Evolutionary conservation across 176 grass and related monocot genomes (phyloP), one percentile per base, ranked within the genome.

Genomic region (Poa pratensis): DNA sequence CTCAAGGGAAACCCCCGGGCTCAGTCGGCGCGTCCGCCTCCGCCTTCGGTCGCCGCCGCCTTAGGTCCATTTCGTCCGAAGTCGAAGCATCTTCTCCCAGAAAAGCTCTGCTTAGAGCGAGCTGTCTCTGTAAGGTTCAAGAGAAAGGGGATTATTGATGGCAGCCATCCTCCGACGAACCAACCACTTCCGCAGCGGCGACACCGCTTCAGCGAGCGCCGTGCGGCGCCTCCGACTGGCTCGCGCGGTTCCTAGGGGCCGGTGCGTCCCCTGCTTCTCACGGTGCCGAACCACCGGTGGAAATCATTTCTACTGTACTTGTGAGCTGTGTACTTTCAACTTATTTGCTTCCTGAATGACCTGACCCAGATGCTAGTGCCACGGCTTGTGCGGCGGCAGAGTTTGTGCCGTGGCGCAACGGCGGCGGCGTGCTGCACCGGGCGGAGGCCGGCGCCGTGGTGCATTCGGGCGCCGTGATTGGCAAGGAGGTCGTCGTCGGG

Each of bases 351-450:
- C n/a, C n/a, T n/a, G n/a, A n/a, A n/a, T n/a, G n/a, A n/a, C n/a
- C n/a, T 16, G 42, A 15, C 1, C 5, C 69, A 86, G 88, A 81
- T 69, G 7, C 71, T 3, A 60, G n/a, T n/a, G n/a, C n/a, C n/a
- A n/a, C n/a, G n/a, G n/a, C n/a, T n/a, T n/a, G n/a, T n/a, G n/a
- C n/a, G n/a, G n/a, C n/a, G n/a, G n/a, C n/a, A 22, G 71, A 86
- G 62, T 94, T 92, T 45, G 2, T 77, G 3, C 50, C 65, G 11
- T 94, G 92, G 90, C 85, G 83, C 5, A 94, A 94, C 16, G 92
- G 92, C 0, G 87, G 92, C 0, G 92, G 92, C 42, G 27, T 91
- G 23, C 74, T 91, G 66, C 92, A 91, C 67, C 74, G 18, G 52
- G 77, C 78, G 2, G 90, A 92, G 78, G 53, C 75, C 2, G 90